Evolutionary conservation across 73 alveolate species (phyloP), one percentile per base, ranked within the genome.

Genomic region (Paramecium sexaurelia): DNA sequence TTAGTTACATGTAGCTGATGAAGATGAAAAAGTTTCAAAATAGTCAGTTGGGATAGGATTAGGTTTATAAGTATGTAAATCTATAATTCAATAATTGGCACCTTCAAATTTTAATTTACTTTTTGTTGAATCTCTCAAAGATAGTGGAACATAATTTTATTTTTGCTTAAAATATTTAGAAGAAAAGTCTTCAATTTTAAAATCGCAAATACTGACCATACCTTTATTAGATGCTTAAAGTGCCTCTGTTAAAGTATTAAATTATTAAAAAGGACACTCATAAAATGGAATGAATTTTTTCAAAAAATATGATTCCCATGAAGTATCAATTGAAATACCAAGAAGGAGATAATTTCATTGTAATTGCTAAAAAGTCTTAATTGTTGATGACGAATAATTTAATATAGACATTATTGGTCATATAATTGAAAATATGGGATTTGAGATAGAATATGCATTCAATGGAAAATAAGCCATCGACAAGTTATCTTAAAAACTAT

Each of bases 11-110:
- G 55, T 35, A 6, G 57, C 87, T n/a, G 87, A 73, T 73, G 87
- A 73, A 19, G 87, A 73, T 73, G 55, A 73, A 39, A 73, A 73
- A 37, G 57, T 73, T n/a, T 73, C 87, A 13, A 73, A 73, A 73
- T 36, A 73, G 5, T 73, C 87, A 1, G 87, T 73, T 6, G 87
- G 87, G 0, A 73, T 73, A n/a, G 87, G 87, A 4, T 33, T 73
- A 10, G 87, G 87, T 20, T 73, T 73, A 19, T n/a, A 35, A 33
- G 57, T 73, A 10, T 73, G 87, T 10, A 73, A 73, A 73, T 39
- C 55, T 13, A 36, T 73, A 15, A 39, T 73, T 24, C 56, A 24
- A 5, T 36, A 73, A 73, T 36, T 73, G 66, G 87, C 66, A 9
- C 57, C 55, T 9, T 11, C 27, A 1, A 11, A 73, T 36, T 73